Evolutionary conservation across 306 rosid genomes (phyloP), one percentile per base, ranked within the genome.

Genomic region (Quercus bicolor): DNA sequence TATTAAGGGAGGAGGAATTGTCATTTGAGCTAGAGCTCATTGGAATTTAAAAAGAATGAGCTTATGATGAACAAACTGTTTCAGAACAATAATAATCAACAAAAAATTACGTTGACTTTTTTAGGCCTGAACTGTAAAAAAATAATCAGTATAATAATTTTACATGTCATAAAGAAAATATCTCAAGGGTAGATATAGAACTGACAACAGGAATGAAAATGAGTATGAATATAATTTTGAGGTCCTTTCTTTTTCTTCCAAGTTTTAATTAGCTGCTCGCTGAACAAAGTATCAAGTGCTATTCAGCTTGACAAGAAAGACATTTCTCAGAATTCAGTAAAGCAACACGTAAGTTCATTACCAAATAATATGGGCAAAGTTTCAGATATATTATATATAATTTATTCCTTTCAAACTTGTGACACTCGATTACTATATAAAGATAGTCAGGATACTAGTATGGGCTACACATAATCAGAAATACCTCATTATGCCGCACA

Each of bases 401-500:
- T 34, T 9, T 33, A 66, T 31, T 66, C 51, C 51, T 66, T 66
- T 34, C 72, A 66, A 31, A 23, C 71, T 7, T 66, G 51, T 66
- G 4, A 66, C 43, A 7, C 26, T 31, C 7, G n/a, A 18, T 9
- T 28, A n/a, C 7, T 13, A 61, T 64, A 19, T 8, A 66, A 66
- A 43, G 65, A 57, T 24, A 18, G 6, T 23, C 51, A 37, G 13
- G 45, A 68, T 40, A 20, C 66, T 29, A 73, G 40, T 71, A 40
- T 2, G 34, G 73, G 14, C 19, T 15, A 29, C 16, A 45, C 64
- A 15, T 72, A 74, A 60, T 55, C 57, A 70, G 71, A 76, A 57
- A 20, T 82, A 94, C 98, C 98, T 94, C 97, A 69, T 92, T 94
- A 73, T 92, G 98, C 78, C 97, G 97, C 81, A 94, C 97, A 70